phyloP scores from a whole-genome alignment of 441 rosid genomes.

The Flueggea neowawraea region DNA sequence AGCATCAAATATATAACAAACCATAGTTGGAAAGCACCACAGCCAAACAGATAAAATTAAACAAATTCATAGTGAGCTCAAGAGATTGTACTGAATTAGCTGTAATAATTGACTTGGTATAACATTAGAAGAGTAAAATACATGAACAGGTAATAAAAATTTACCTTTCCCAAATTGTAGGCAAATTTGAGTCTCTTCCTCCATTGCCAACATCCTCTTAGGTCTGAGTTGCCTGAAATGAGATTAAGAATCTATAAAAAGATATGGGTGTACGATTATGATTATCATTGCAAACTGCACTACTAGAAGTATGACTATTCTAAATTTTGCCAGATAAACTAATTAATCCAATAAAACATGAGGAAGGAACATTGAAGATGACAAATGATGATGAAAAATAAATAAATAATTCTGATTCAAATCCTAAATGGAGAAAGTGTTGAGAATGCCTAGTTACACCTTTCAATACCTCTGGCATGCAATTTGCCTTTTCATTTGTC shows the following conservation, averaged over 20 bases:
- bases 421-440: conserved; percentile 3
- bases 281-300: neutral
- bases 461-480: conserved; percentile 10
- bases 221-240: conserved; percentile 11
- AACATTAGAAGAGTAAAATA: too few relatives aligned
- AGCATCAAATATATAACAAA: too few relatives aligned
- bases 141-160: conserved; percentile 2
- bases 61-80: neutral
- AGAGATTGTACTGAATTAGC: neutral
- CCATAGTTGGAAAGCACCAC: neutral
- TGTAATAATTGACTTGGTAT: too few relatives aligned
- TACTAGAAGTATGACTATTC: neutral
- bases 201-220: conserved; percentile 11
- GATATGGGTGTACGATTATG: neutral
- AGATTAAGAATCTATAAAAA: conserved; percentile 5
- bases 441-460: conserved; percentile 10
- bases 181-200: conserved; percentile 10
- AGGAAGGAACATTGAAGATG: neutral
- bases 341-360: neutral
- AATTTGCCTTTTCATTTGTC: conserved; percentile 4
- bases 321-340: too few relatives aligned
- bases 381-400: neutral
- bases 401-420: conserved; percentile 3
- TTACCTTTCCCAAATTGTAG: conserved; percentile 11
- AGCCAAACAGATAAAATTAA: neutral